These are phyloP conservation scores for Bipolaris cookei DNA, from an alignment of 2,329 filamentous ascomycete species.

Conservation along the genomic window DNA sequence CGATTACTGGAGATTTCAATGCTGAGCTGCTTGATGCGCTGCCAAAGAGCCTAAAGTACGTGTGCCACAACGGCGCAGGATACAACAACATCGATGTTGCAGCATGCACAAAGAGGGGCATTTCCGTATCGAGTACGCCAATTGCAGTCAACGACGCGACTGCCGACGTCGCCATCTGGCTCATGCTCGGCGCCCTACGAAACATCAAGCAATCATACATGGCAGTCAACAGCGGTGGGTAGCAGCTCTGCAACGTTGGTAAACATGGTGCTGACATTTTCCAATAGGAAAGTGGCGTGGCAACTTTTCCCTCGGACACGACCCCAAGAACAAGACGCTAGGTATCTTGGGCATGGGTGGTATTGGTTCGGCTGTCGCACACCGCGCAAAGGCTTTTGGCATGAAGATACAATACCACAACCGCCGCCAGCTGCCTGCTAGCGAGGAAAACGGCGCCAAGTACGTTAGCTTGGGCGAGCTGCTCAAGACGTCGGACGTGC, in stretches of 20 bases:
- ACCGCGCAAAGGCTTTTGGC: conserved; percentile 60
- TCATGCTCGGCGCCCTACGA: conserved; percentile 60
- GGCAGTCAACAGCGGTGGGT: conserved; percentile 53
- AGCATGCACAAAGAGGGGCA: conserved; percentile 57
- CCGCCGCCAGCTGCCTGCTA: conserved; percentile 49
- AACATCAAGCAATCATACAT: conserved; percentile 56
- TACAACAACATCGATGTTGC: conserved; percentile 66
- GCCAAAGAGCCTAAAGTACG: conserved; percentile 52
- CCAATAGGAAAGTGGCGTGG: conserved; percentile 53
- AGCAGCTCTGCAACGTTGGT: conserved; percentile 9
- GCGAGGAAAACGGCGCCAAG: conserved; percentile 53
- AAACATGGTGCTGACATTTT: conserved; percentile 12
- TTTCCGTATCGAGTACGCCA: conserved; percentile 55
- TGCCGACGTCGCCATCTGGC: conserved; percentile 57
- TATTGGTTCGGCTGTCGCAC: conserved; percentile 60
- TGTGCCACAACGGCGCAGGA: conserved; percentile 60
- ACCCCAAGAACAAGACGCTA: conserved; percentile 60
- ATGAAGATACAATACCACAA: conserved; percentile 67
- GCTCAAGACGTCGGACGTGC: conserved; percentile 60
- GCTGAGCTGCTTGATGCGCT: conserved; percentile 52
- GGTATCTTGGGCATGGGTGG: conserved; percentile 67
- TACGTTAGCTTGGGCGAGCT: conserved; percentile 65
- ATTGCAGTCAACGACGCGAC: conserved; percentile 60
- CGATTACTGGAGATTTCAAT: conserved; percentile 56
- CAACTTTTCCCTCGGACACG: conserved; percentile 57